phyloP scores from a whole-genome alignment of 163 green algal genomes.

The Volvox carteri region DNA sequence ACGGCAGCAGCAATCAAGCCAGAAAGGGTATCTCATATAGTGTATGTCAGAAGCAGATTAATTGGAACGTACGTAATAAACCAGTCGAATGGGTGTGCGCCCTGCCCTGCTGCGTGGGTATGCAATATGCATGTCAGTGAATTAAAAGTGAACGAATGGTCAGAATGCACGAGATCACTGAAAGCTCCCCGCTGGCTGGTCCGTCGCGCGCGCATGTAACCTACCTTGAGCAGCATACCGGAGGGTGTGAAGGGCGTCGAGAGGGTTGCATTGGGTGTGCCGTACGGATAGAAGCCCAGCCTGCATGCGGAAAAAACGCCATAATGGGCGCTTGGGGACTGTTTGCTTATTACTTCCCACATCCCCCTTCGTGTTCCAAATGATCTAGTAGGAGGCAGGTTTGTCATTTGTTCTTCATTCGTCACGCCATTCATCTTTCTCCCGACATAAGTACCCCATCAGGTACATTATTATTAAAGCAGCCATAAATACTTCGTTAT shows the following conservation, averaged over 20 bases:
- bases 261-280: background rate
- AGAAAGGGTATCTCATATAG: background rate
- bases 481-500: background rate
- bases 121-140: background rate
- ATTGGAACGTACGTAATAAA: background rate
- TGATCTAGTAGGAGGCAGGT: background rate
- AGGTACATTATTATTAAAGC: background rate
- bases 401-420: background rate
- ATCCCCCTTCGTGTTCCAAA: too few species aligned
- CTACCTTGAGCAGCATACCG: conserved; percentile 44
- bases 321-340: too few species aligned
- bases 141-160: background rate
- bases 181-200: background rate
- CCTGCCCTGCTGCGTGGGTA: background rate
- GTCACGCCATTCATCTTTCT: background rate
- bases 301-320: too few species aligned
- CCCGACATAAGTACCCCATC: background rate
- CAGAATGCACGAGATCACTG: background rate
- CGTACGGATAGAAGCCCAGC: conserved; percentile 87
- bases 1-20: background rate
- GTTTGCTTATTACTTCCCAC: too few species aligned
- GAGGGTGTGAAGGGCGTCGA: conserved; percentile 31
- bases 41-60: background rate
- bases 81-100: background rate
- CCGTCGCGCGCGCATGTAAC: background rate